Conservation (phyloP, 108 stramenopile species). For the Cyclotella atomus region DNA sequence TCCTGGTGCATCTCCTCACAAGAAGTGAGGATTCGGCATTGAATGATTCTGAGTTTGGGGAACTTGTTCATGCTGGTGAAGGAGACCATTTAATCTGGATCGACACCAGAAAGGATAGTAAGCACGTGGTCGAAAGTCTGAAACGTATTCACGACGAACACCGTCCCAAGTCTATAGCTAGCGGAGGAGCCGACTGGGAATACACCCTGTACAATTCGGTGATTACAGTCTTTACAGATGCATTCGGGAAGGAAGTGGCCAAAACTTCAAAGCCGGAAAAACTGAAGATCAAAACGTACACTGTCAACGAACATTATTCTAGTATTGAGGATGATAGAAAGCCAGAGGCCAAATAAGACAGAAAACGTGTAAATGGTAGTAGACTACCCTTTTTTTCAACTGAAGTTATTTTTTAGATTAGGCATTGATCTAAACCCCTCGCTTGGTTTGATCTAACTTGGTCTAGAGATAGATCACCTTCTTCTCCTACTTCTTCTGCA, state of each 20-base stretch:
- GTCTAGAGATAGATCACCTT: too few relatives aligned
- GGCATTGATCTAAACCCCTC: too few relatives aligned
- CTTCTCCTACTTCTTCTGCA: too few relatives aligned
- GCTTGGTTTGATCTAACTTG: too few relatives aligned
- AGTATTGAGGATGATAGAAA: too few relatives aligned
- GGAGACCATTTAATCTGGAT: not conserved
- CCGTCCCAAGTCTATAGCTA: not conserved
- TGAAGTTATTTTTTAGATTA: too few relatives aligned
- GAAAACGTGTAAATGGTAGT: too few relatives aligned
- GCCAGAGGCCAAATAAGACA: too few relatives aligned
- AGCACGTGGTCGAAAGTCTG: not conserved
- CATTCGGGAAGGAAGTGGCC: not conserved
- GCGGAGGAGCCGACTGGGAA: not conserved
- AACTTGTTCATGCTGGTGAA: not conserved
- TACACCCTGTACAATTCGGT: not conserved
- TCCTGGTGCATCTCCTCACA: not conserved
- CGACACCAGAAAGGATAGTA: not conserved
- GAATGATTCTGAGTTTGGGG: not conserved
- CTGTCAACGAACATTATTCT: too few relatives aligned
- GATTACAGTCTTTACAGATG: not conserved
- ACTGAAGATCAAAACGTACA: too few relatives aligned
- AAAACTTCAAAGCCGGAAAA: too few relatives aligned
- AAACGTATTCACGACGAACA: not conserved
- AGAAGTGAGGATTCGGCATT: not conserved
- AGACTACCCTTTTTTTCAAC: too few relatives aligned